A percentile compares a stretch with the other conserved stretches of the same genome.
These are phyloP conservation scores for Neopestalotiopsis clavispora DNA, from an alignment of 2,329 filamentous ascomycete genomes.

Conservation along the genomic window DNA sequence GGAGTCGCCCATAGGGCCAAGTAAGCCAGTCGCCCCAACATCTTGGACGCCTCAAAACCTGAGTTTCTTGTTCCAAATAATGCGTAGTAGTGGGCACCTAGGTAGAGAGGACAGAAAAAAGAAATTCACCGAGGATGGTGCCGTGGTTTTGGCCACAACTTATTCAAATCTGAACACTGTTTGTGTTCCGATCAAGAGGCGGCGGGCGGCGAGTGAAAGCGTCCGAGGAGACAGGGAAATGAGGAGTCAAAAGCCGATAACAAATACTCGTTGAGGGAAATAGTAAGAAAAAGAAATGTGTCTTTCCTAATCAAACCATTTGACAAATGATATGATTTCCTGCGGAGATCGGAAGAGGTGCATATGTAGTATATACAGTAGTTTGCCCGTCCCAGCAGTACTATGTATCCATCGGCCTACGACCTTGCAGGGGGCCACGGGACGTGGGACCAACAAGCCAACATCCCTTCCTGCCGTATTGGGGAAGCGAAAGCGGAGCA, in stretches of 20 bases:
- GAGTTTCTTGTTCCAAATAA: neutral
- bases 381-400: no score
- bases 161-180: neutral
- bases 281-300: neutral
- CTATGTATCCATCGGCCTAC: neutral
- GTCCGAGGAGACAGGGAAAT: neutral
- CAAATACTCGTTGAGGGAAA: neutral
- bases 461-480: neutral
- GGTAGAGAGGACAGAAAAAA: neutral
- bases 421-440: neutral
- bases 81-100: neutral
- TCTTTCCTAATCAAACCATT: neutral
- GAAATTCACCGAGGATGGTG: neutral
- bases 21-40: constrained; percentile 11
- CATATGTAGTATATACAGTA: neutral
- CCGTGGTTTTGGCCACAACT: neutral
- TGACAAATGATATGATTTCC: neutral
- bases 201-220: neutral
- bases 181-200: neutral
- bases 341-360: neutral
- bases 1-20: constrained; percentile 15
- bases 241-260: neutral
- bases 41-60: neutral
- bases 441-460: neutral
- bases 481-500: constrained; percentile 9